Evolutionary conservation across 2,329 filamentous ascomycete species (phyloP).

Genomic region (Microascus cirrosus): DNA sequence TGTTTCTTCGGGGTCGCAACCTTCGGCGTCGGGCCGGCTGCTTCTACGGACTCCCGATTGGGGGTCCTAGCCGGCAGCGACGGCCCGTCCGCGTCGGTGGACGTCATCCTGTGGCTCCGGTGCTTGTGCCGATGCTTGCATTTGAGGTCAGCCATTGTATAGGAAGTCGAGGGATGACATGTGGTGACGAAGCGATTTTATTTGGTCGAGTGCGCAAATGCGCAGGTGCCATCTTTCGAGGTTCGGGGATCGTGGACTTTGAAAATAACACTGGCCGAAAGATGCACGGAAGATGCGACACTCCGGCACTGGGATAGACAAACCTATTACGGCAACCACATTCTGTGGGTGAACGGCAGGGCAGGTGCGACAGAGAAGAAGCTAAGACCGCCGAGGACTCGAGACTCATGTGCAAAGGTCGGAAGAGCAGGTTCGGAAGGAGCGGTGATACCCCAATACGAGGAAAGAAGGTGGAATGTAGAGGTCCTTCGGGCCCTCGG

Average conservation of each 20-base stretch:
- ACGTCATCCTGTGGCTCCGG: background rate
- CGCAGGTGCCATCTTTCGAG: background rate
- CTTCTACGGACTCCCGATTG: background rate
- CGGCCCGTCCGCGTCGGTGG: constrained; percentile 1
- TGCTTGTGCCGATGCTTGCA: constrained; percentile 4
- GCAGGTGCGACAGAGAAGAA: background rate
- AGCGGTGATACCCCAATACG: background rate
- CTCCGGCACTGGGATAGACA: background rate
- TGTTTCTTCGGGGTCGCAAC: constrained; percentile 1
- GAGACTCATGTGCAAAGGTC: background rate
- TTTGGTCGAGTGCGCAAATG: background rate
- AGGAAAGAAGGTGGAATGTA: background rate
- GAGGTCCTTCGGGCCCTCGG: background rate
- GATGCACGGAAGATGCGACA: background rate
- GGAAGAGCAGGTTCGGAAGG: background rate
- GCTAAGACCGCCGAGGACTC: background rate
- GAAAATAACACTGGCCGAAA: background rate
- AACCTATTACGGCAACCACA: background rate
- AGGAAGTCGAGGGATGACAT: background rate
- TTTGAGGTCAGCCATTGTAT: constrained; percentile 1
- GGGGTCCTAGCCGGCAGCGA: background rate
- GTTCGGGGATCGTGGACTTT: background rate
- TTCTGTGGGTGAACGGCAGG: background rate
- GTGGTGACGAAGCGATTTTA: constrained; percentile 5
- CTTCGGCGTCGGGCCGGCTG: constrained; percentile 4